These are phyloP conservation scores for Nannochloropsis gaditana DNA, from an alignment of 108 stramenopile species.

Conservation along the genomic window DNA sequence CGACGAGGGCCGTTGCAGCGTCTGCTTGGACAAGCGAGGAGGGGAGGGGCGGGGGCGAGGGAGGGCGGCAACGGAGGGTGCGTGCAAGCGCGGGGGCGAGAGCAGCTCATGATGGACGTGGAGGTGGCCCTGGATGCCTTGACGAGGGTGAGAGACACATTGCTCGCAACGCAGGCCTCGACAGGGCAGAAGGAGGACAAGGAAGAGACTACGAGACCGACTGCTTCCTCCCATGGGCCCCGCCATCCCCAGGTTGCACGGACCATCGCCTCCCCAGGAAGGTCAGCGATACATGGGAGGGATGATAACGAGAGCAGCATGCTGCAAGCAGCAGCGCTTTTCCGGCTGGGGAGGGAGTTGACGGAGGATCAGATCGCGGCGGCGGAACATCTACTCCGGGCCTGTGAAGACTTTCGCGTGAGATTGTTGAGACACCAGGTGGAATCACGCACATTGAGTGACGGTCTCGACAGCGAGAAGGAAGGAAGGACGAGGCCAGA, in stretches of 20 bases:
- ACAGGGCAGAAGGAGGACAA: too few species aligned
- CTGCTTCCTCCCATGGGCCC: too few species aligned
- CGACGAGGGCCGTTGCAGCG: not conserved
- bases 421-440: not conserved
- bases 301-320: too few species aligned
- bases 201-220: too few species aligned
- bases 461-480: not conserved
- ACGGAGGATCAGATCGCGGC: constrained; percentile 6
- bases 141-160: not conserved
- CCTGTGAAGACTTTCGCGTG: not conserved
- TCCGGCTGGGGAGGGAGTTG: not conserved
- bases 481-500: not conserved
- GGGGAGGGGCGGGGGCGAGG: not conserved
- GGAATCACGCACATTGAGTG: not conserved
- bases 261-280: too few species aligned
- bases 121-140: not conserved
- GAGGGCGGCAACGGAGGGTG: not conserved
- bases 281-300: too few species aligned
- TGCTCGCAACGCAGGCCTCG: not conserved
- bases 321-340: not conserved
- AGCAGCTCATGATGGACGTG: not conserved
- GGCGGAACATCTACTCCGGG: not conserved
- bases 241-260: too few species aligned
- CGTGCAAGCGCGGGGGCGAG: not conserved
- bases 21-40: not conserved